phyloP scores from a whole-genome alignment of 352 stramenopile species.

The Phytophthora rubi region DNA sequence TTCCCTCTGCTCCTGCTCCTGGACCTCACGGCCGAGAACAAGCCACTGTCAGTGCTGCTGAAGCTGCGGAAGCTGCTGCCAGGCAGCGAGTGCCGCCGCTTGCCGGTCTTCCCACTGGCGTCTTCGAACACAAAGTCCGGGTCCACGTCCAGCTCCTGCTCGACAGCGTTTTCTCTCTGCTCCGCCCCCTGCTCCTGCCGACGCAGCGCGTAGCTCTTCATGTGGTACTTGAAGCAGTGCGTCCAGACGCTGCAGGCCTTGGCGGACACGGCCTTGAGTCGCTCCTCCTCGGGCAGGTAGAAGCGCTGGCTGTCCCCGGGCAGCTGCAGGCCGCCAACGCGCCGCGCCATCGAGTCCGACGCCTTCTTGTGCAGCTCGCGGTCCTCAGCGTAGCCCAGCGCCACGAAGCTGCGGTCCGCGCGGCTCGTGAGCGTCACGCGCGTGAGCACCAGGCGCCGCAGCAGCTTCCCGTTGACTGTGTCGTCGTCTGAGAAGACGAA shows the following conservation, averaged over 20 bases:
- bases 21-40: conserved; percentile 12
- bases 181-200: neutral
- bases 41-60: conserved; percentile 4
- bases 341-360: conserved; percentile 47
- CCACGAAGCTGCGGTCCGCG: conserved; percentile 32
- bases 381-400: conserved; percentile 47
- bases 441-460: conserved; percentile 55
- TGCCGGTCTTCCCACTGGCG: conserved; percentile 18
- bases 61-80: conserved; percentile 17
- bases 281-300: conserved; percentile 48
- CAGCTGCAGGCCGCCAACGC: conserved; percentile 27
- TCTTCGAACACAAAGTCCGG: conserved; percentile 58
- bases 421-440: conserved; percentile 46
- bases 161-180: neutral
- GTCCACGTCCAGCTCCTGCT: conserved; percentile 24
- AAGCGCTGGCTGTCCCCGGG: conserved; percentile 52
- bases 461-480: conserved; percentile 43
- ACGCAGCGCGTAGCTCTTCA: conserved; percentile 53
- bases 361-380: conserved; percentile 55
- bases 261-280: conserved; percentile 49
- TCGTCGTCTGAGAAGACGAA: conserved; percentile 57
- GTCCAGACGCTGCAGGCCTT: conserved; percentile 59
- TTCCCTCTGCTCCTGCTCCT: conserved; percentile 21
- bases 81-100: conserved; percentile 31
- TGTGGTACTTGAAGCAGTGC: conserved; percentile 72